phyloP scores from a whole-genome alignment of 1,284 basidiomycete species.

The Porogramme epimiltina region DNA sequence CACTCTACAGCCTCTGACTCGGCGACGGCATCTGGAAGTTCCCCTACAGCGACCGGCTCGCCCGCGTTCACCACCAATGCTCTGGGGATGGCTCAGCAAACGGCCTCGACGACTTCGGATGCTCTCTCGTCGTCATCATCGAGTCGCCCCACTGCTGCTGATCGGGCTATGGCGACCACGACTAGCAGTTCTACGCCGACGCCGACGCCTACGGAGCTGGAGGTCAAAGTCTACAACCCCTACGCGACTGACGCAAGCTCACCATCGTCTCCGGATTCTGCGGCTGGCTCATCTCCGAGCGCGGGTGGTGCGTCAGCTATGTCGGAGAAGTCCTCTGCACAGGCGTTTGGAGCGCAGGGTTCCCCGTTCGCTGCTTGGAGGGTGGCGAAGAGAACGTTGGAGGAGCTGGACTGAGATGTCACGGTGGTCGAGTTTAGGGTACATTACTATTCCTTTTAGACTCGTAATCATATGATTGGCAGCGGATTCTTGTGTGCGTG shows the following conservation, averaged over 20 bases:
- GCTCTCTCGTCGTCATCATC: too few relatives aligned
- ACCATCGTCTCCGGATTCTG: too few relatives aligned
- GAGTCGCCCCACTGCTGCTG: too few relatives aligned
- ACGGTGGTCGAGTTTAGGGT: background rate
- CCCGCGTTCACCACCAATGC: too few relatives aligned
- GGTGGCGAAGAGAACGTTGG: background rate
- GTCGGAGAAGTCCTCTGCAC: too few relatives aligned
- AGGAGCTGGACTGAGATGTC: background rate
- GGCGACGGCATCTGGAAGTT: slow-evolving; percentile 2
- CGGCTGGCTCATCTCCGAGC: too few relatives aligned
- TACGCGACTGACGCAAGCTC: slow-evolving; percentile 1
- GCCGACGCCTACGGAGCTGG: slow-evolving; percentile 8
- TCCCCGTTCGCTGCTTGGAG: too few relatives aligned
- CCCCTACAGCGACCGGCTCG: background rate
- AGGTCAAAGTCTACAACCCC: slow-evolving; percentile 18
- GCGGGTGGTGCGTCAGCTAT: too few relatives aligned
- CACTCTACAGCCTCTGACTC: background rate
- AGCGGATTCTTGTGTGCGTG: background rate
- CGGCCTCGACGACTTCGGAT: too few relatives aligned
- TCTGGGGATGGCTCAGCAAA: too few relatives aligned
- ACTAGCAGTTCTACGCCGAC: slow-evolving; percentile 7
- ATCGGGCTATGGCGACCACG: too few relatives aligned
- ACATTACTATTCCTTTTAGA: slow-evolving; percentile 2
- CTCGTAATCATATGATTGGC: background rate
- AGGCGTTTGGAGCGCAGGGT: too few relatives aligned